Base-by-base conservation (phyloP, 2,329 filamentous ascomycete genomes). In the Pestalotiopsis sp. region DNA sequence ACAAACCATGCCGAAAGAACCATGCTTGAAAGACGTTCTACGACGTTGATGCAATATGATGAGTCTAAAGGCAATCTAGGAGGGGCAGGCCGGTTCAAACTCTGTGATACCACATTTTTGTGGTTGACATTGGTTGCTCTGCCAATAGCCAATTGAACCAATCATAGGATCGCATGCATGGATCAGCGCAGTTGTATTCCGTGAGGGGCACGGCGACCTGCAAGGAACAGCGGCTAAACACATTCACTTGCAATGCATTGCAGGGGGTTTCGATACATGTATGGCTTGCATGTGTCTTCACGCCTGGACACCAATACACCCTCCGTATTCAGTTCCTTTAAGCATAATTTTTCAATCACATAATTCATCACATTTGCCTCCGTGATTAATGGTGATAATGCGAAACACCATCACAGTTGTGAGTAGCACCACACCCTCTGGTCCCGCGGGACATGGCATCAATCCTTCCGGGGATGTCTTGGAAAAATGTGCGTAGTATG, bases 181-280 rank as follows among this genome's bases (percentile, higher is more conserved):
- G 59, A 62, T 52, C 45, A 52, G 11, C 11, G 58, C 14, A 40
- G n/a, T 14, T 38, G 59, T 31, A 41, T 12, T 20, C n/a, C 27
- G 59, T 9, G 59, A 62, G 59, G 59, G 59, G 59, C 59, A 62
- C 3, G 36, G 27, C 11, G 27, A 23, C 4, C 23, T 62, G 59
- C 59, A 62, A 62, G 59, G 59, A 62, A 62, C 59, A 62, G 59
- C 59, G 59, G 59, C 36, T 62, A 62, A 59, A 38, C 59, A 2
- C 59, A 36, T 62, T 38, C 59, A 62, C 25, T 62, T 62, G 31
- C 45, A 52, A 52, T 52, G 45, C 45, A 3, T 0, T 52, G 5
- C 45, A 52, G 45, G 45, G 45, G 41, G 13, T 45, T 45, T 13
- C 41, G 31, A 31, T 31, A 31, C 31, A 7, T 31, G 17, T 45